phyloP scores from a whole-genome alignment of 164 flowering plant genomes.

The Chloranthus sessilifolius region DNA sequence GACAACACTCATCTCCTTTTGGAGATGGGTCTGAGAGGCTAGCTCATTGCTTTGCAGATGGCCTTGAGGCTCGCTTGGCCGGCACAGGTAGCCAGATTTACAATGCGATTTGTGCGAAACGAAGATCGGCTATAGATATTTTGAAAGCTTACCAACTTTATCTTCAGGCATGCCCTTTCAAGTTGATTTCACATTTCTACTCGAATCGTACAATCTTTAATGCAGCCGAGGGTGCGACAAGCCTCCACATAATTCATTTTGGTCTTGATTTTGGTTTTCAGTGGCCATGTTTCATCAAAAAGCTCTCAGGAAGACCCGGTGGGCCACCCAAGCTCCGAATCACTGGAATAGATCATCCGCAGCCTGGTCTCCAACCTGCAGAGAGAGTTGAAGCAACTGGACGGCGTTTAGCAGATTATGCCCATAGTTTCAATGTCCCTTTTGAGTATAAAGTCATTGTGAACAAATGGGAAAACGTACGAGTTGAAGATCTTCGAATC shows the following conservation, averaged over 20 bases:
- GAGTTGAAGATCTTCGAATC: slow-evolving; percentile 54
- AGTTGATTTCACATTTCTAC: slow-evolving; percentile 46
- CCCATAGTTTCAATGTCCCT: slow-evolving; percentile 55
- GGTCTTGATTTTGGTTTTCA: slow-evolving; percentile 83
- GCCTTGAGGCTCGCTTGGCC: slow-evolving; percentile 77
- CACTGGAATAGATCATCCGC: slow-evolving; percentile 78
- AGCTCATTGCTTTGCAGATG: slow-evolving; percentile 67
- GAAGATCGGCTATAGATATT: slow-evolving; percentile 47
- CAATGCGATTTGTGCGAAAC: slow-evolving; percentile 36
- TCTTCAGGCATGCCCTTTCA: slow-evolving; percentile 68
- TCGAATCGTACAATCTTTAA: slow-evolving; percentile 42
- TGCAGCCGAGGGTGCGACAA: slow-evolving; percentile 26
- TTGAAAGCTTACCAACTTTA: slow-evolving; percentile 61
- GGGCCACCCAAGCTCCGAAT: slow-evolving; percentile 73
- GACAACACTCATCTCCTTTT: slow-evolving; percentile 62
- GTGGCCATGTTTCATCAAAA: slow-evolving; percentile 69
- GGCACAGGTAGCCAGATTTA: slow-evolving; percentile 72
- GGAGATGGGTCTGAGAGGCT: slow-evolving; percentile 76
- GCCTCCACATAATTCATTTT: slow-evolving; percentile 70
- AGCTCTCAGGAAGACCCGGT: slow-evolving; percentile 38
- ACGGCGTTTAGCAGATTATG: slow-evolving; percentile 52
- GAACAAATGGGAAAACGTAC: slow-evolving; percentile 63
- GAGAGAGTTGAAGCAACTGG: slow-evolving; percentile 77
- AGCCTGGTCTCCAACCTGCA: slow-evolving; percentile 77
- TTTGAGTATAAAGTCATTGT: slow-evolving; percentile 68